Evolutionary conservation across 345 rosid genomes (phyloP).

Genomic region (Gossypium ekmanianum): DNA sequence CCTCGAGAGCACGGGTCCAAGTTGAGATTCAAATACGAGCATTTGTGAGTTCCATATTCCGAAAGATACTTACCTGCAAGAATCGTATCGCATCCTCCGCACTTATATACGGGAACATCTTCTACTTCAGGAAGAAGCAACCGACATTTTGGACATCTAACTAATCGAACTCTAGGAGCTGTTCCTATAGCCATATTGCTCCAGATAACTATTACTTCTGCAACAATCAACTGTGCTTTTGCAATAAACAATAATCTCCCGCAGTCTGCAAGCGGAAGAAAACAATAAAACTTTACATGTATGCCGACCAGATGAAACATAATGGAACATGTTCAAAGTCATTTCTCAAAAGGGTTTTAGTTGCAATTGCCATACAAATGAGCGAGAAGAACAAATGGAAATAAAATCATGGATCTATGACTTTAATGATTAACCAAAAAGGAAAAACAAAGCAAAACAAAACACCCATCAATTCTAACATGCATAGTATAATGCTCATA

Average conservation of each 20-base stretch:
- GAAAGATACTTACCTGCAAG: conserved; percentile 54
- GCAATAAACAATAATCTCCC: background rate
- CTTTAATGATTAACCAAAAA: background rate
- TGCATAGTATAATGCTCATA: too few relatives aligned
- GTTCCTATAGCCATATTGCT: conserved; percentile 37
- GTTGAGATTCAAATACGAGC: background rate
- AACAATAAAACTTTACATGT: background rate
- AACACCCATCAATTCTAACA: background rate
- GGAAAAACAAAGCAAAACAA: background rate
- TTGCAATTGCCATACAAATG: background rate
- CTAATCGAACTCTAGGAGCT: conserved; percentile 46
- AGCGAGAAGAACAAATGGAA: background rate
- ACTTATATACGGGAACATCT: conserved; percentile 50
- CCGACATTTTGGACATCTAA: conserved; percentile 64
- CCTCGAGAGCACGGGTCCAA: background rate
- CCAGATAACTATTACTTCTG: conserved; percentile 7
- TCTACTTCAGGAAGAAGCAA: conserved; percentile 55
- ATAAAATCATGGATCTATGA: background rate
- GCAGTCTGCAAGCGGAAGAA: background rate
- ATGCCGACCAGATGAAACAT: too few relatives aligned
- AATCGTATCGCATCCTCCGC: conserved; percentile 59
- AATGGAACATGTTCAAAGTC: too few relatives aligned
- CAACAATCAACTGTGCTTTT: background rate
- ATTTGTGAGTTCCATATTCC: background rate
- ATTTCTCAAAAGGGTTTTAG: background rate